Evolutionary conservation across 208 protist species (phyloP), one percentile per base, ranked within the genome.

Genomic region (Porcisia deanei): DNA sequence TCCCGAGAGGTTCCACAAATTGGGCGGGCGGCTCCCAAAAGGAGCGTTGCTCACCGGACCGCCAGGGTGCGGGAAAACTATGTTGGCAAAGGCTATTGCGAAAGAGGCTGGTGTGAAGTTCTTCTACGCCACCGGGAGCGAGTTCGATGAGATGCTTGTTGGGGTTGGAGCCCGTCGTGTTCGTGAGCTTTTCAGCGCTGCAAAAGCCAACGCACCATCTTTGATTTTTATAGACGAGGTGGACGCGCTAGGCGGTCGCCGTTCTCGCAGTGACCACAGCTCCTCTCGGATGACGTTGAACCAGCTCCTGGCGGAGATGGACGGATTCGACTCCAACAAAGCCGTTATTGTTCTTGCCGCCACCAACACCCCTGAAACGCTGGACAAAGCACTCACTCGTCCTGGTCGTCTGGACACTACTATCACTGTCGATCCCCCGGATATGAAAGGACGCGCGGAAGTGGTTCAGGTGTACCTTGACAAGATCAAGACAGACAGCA

Each of bases 221-320:
- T 96, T 99, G 69, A 98, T 99, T 60, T 99, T 99, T 81, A 99
- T 99, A 59, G 98, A 99, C 89, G 99, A 99, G 84, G 98, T 99
- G 73, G 99, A 99, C 83, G 96, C 98, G 0, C 85, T 99, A 12
- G 99, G 97, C 18, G 90, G 88, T 25, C 91, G 86, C 57, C 88
- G 97, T 70, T 88, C 85, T 52, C 61, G 85, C 43, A 76, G 58
- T 25, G 93, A 97, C 76, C 86, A 92, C 67, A 72, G 84, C 10
- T 87, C 91, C 63, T 94, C 90, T 6, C 89, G 93, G 30, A 98
- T 98, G 94, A 99, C 98, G 39, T 90, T 99, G 59, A 99, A 99
- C 83, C 98, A 99, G 89, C 94, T 99, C 57, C 83, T 99, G 16
- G 88, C 96, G 25, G 98, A 99, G 82, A 98, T 99, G 94, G 98